Percentiles rank a stretch among this genome's conserved stretches.
phyloP scores from a whole-genome alignment of 1,284 basidiomycete genomes.

The Singerocomus inundabilis region DNA sequence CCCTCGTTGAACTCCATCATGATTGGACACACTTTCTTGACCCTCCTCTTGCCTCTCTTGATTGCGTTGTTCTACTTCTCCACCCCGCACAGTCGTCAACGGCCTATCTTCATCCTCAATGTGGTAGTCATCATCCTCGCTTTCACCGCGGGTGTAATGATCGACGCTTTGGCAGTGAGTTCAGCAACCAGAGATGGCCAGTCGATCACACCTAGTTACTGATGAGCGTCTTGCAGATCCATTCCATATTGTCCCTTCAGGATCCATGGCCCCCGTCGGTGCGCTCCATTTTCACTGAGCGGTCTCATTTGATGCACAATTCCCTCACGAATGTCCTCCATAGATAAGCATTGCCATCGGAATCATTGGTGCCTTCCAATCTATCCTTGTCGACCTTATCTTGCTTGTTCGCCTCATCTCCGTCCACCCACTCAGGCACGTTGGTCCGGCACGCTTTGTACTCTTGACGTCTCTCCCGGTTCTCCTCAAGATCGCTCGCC shows the following conservation, averaged over 20 bases:
- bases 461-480: conserved; percentile 20
- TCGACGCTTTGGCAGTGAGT: conserved; percentile 25
- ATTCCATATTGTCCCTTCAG: conserved; percentile 21
- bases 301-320: not conserved
- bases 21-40: conserved; percentile 29
- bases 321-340: not conserved
- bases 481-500: conserved; percentile 26
- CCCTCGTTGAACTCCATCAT: conserved; percentile 22
- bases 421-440: conserved; percentile 24
- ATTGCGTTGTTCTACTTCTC: conserved; percentile 34
- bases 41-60: conserved; percentile 31
- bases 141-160: conserved; percentile 23
- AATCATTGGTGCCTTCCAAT: conserved; percentile 31
- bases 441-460: conserved; percentile 19
- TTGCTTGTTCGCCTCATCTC: conserved; percentile 31
- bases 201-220: not conserved
- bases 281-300: not conserved
- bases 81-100: conserved; percentile 22
- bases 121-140: conserved; percentile 24
- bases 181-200: not conserved
- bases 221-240: conserved; percentile 21
- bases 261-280: conserved; percentile 21
- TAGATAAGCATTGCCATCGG: conserved; percentile 28
- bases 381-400: conserved; percentile 32
- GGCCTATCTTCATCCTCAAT: conserved; percentile 34